Conservation (phyloP, 1,139 yeast genomes). For the Pichia sp. region DNA sequence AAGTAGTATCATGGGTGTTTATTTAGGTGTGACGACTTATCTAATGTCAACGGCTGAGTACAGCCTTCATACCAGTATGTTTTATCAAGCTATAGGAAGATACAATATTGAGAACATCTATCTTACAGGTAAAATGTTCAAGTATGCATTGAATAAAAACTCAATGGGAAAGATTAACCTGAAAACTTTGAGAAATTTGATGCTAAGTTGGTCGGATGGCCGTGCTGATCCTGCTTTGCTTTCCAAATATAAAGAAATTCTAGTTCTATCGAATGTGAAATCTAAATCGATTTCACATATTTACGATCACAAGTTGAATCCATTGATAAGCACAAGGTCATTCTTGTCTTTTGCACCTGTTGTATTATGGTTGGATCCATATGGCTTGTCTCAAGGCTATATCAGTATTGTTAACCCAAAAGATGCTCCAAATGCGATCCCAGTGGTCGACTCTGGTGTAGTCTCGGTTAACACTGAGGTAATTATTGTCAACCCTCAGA, state of each 20-base stretch:
- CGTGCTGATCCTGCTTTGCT: conserved; percentile 47
- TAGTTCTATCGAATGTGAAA: conserved; percentile 62
- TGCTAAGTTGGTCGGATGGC: conserved; percentile 67
- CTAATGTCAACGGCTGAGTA: conserved; percentile 75
- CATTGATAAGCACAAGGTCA: conserved; percentile 79
- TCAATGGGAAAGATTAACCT: conserved; percentile 64
- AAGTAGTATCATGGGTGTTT: conserved; percentile 76
- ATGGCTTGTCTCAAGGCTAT: conserved; percentile 84
- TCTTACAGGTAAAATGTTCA: conserved; percentile 80
- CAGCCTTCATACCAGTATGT: conserved; percentile 69
- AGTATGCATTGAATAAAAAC: conserved; percentile 47
- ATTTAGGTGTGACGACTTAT: conserved; percentile 80
- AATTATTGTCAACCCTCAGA: conserved; percentile 94
- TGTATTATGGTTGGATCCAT: conserved; percentile 80
- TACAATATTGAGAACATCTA: conserved; percentile 82
- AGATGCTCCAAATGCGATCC: conserved; percentile 57
- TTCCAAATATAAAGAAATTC: conserved; percentile 51
- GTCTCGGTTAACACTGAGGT: conserved; percentile 93
- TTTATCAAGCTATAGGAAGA: conserved; percentile 68
- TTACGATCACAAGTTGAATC: conserved; percentile 76
- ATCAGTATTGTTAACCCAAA: conserved; percentile 76
- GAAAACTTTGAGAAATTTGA: conserved; percentile 67
- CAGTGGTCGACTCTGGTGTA: conserved; percentile 91
- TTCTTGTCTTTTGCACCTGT: conserved; percentile 88
- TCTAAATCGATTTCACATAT: conserved; percentile 72